phyloP scores from a whole-genome alignment of 2,329 filamentous ascomycete species.

The Chaetomium olivaceum region DNA sequence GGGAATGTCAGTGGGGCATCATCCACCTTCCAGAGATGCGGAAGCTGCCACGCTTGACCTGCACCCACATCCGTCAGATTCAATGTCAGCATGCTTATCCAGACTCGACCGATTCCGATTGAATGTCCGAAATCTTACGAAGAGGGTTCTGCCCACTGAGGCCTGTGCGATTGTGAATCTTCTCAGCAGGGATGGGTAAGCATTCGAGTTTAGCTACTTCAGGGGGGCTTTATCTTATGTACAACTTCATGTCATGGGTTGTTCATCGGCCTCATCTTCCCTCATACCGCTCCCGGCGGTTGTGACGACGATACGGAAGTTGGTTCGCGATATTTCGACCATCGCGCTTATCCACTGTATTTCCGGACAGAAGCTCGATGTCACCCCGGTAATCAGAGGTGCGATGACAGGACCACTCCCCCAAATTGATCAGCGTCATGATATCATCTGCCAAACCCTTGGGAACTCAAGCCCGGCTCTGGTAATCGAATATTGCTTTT shows the following conservation, averaged over 20 bases:
- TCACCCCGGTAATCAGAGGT: not conserved
- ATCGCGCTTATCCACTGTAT: not conserved
- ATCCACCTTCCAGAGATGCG: not conserved
- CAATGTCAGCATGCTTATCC: not conserved
- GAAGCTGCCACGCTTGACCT: not conserved
- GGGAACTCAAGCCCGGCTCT: not conserved
- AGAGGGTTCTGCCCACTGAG: no score
- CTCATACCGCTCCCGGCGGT: not conserved
- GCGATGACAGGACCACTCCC: not conserved
- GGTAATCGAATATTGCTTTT: not conserved
- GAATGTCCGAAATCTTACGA: no score
- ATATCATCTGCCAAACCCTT: conserved; percentile 4
- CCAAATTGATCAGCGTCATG: conserved; percentile 10
- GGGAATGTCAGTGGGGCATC: conserved; percentile 2
- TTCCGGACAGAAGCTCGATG: not conserved
- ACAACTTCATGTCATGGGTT: not conserved
- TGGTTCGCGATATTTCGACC: not conserved
- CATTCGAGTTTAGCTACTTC: no score
- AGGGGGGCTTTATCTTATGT: no score
- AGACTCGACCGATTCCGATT: not conserved
- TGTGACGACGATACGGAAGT: not conserved
- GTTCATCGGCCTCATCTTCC: not conserved
- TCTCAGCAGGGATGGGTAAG: no score
- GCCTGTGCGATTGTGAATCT: not conserved
- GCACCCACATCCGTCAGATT: not conserved